Percentiles rank a stretch among this genome's conserved stretches.
These are phyloP conservation scores for Cladosporium sp. DNA, from an alignment of 2,329 filamentous ascomycete species.

Conservation along the genomic window DNA sequence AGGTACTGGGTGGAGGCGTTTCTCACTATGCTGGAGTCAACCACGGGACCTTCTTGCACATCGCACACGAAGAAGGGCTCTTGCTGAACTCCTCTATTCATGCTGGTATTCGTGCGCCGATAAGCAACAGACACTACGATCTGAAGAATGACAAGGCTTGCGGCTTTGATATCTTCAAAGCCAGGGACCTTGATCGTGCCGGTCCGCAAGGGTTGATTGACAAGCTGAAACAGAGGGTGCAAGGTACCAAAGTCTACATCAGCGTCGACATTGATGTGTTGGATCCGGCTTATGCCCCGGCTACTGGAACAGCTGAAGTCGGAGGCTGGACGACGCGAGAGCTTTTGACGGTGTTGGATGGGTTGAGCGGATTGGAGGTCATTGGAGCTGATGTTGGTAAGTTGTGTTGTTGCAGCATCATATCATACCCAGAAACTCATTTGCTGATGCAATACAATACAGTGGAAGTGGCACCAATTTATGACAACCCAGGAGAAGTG, in stretches of 20 bases:
- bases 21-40: conserved; percentile 58
- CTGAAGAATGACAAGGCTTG: conserved; percentile 54
- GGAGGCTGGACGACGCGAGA: conserved; percentile 61
- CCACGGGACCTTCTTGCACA: conserved; percentile 60
- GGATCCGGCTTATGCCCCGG: conserved; percentile 51
- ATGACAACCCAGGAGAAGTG: conserved; percentile 58
- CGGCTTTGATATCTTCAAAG: conserved; percentile 55
- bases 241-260: conserved; percentile 52
- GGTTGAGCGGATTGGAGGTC: conserved; percentile 54
- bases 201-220: conserved; percentile 47
- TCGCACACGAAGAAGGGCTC: conserved; percentile 59
- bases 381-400: conserved; percentile 55
- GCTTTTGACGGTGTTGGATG: conserved; percentile 55
- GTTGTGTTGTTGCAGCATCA: too few species aligned
- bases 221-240: conserved; percentile 47
- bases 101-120: conserved; percentile 57
- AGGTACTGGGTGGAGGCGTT: conserved; percentile 54
- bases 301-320: conserved; percentile 58
- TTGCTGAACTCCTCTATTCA: conserved; percentile 57
- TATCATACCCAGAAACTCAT: too few species aligned
- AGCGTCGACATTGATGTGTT: conserved; percentile 55
- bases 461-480: conserved; percentile 60
- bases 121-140: conserved; percentile 48
- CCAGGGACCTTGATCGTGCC: conserved; percentile 51
- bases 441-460: conserved; percentile 1